Evolutionary conservation across 1,284 basidiomycete genomes (phyloP).

Genomic region (Moesziomyces globuligerus): DNA sequence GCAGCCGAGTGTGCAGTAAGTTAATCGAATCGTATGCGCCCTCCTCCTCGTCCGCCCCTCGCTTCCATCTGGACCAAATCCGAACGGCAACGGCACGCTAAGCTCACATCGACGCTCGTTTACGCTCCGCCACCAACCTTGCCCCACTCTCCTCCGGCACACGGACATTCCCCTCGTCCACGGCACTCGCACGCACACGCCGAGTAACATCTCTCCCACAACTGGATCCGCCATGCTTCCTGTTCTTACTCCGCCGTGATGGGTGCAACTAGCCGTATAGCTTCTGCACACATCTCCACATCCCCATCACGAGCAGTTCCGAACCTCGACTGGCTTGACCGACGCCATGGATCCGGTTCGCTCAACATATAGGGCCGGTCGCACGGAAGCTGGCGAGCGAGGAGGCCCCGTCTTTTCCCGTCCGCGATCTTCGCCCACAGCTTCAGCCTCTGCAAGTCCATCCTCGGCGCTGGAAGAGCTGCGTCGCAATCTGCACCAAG

Average conservation of each 20-base stretch:
- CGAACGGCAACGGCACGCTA: constrained; percentile 8
- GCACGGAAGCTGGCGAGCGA: not conserved
- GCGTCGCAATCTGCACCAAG: constrained; percentile 16
- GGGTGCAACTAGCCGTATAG: no score
- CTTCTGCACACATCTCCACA: no score
- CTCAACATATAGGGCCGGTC: not conserved
- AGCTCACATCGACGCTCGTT: constrained; percentile 1
- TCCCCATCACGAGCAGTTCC: no score
- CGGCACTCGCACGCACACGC: not conserved
- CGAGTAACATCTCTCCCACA: not conserved
- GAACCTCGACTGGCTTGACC: no score
- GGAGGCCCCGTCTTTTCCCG: not conserved
- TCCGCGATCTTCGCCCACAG: not conserved
- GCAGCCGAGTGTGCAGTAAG: no score
- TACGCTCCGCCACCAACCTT: not conserved
- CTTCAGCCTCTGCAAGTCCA: no score
- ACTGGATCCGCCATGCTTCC: not conserved
- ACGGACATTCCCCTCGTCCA: not conserved
- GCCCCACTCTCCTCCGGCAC: constrained; percentile 1
- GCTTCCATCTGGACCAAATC: constrained; percentile 2
- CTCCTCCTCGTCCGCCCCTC: no score
- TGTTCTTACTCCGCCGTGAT: no score
- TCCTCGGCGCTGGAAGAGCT: constrained; percentile 14
- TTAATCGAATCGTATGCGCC: no score
- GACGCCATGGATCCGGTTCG: not conserved